A percentile compares a stretch with the other conserved stretches of the same genome.
Evolutionary conservation across 2,329 filamentous ascomycete genomes (phyloP).

Genomic region (Purpureocillium takamizusanense): DNA sequence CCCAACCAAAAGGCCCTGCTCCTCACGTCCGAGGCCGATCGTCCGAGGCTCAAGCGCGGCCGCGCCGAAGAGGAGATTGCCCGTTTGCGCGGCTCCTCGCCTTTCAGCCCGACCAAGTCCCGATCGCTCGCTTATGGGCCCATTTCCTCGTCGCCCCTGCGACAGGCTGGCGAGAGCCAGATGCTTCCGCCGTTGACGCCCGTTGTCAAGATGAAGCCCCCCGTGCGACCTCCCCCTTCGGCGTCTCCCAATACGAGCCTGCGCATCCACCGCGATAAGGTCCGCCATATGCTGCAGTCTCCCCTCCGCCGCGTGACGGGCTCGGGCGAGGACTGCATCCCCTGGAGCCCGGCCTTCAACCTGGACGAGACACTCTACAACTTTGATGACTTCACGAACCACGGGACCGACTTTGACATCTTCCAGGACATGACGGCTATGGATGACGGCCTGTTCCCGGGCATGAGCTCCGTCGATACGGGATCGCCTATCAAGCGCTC

Average conservation of each 20-base stretch:
- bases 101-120: constrained; percentile 77
- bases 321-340: constrained; percentile 35
- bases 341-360: constrained; percentile 60
- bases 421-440: constrained; percentile 35
- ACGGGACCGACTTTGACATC: constrained; percentile 52
- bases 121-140: constrained; percentile 44
- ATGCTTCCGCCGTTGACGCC: constrained; percentile 75
- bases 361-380: constrained; percentile 47
- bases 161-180: constrained; percentile 45
- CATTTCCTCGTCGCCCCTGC: constrained; percentile 60
- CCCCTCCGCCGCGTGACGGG: constrained; percentile 45
- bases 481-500: constrained; percentile 62
- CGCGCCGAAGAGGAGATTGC: constrained; percentile 94
- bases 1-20: constrained; percentile 55
- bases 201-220: constrained; percentile 67
- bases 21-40: constrained; percentile 70
- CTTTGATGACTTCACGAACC: constrained; percentile 38
- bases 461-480: constrained; percentile 37
- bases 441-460: constrained; percentile 20
- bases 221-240: constrained; percentile 51
- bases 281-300: constrained; percentile 73
- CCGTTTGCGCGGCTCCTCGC: constrained; percentile 82
- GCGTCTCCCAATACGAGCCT: constrained; percentile 91
- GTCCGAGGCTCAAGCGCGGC: constrained; percentile 75
- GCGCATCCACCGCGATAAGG: constrained; percentile 75